phyloP scores from a whole-genome alignment of 108 stramenopile species.

The Chaetoceros tenuissimus region DNA sequence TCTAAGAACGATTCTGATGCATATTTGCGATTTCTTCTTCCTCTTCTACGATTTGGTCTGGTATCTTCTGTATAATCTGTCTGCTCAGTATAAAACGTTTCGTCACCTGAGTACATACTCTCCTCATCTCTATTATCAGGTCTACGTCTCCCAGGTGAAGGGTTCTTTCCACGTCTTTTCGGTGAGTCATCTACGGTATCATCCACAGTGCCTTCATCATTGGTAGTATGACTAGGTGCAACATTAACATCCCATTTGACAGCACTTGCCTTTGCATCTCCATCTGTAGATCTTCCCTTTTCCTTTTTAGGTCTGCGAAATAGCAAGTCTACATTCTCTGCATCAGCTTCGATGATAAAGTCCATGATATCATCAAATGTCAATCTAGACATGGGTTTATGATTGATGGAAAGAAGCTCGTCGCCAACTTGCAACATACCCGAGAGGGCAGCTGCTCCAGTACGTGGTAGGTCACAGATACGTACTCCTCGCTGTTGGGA shows the following conservation, averaged over 20 bases:
- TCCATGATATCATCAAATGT: slow-evolving; percentile 90
- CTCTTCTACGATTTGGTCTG: slow-evolving; percentile 5
- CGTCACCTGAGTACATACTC: slow-evolving; percentile 36
- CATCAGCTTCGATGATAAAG: slow-evolving; percentile 83
- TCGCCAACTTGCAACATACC: slow-evolving; percentile 74
- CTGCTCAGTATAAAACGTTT: slow-evolving; percentile 34
- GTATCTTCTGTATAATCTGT: slow-evolving; percentile 5
- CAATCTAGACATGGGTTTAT: slow-evolving; percentile 74
- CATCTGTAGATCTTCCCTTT: not conserved
- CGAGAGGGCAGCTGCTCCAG: slow-evolving; percentile 72
- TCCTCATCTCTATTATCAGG: slow-evolving; percentile 34
- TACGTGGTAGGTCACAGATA: slow-evolving; percentile 78
- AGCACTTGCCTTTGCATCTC: slow-evolving; percentile 3
- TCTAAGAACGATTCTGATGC: slow-evolving; percentile 74
- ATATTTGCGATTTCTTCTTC: slow-evolving; percentile 31
- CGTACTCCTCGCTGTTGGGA: slow-evolving; percentile 61
- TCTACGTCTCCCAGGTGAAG: not conserved
- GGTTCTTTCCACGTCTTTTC: not conserved
- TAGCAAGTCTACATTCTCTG: slow-evolving; percentile 68
- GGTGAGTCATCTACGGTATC: not conserved
- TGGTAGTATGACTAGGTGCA: not conserved
- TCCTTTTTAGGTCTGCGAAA: slow-evolving; percentile 74
- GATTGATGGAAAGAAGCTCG: slow-evolving; percentile 75
- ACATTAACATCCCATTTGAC: not conserved
- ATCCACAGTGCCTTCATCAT: not conserved